A percentile compares a stretch with the other conserved stretches of the same genome.
These are phyloP conservation scores for Ganoderma sinense DNA, from an alignment of 1,284 basidiomycete species.

Conservation along the genomic window DNA sequence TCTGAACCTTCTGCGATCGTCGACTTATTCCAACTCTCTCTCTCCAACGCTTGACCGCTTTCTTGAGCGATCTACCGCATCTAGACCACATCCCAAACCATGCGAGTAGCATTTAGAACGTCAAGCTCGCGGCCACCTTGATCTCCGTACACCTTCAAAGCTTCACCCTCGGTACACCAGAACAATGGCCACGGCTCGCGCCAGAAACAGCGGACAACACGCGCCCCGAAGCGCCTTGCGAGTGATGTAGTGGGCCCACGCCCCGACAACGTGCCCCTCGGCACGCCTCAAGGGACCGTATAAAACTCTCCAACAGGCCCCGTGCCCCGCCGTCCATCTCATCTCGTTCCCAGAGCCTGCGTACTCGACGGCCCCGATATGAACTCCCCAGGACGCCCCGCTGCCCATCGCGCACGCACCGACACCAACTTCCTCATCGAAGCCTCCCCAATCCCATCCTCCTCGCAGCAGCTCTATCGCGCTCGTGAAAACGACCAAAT, in stretches of 20 bases:
- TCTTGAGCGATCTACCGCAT: background rate
- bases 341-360: slow-evolving; percentile 19
- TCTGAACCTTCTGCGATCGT: background rate
- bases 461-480: slow-evolving; percentile 21
- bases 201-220: slow-evolving; percentile 14
- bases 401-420: slow-evolving; percentile 21
- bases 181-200: background rate
- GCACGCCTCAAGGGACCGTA: slow-evolving; percentile 17
- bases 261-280: slow-evolving; percentile 27
- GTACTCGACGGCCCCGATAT: slow-evolving; percentile 17
- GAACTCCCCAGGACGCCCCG: slow-evolving; percentile 18
- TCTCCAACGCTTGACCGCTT: background rate
- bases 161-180: background rate
- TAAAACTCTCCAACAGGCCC: slow-evolving; percentile 22
- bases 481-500: slow-evolving; percentile 22
- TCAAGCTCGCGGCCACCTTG: background rate
- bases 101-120: background rate
- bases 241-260: slow-evolving; percentile 28
- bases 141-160: background rate
- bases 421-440: slow-evolving; percentile 30
- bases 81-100: background rate
- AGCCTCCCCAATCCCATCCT: slow-evolving; percentile 11
- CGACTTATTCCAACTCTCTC: background rate
- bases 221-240: slow-evolving; percentile 25
- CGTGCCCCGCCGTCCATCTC: slow-evolving; percentile 16